Evolutionary conservation across 2,329 filamentous ascomycete species (phyloP).

Genomic region (Gnomoniopsis sp.): DNA sequence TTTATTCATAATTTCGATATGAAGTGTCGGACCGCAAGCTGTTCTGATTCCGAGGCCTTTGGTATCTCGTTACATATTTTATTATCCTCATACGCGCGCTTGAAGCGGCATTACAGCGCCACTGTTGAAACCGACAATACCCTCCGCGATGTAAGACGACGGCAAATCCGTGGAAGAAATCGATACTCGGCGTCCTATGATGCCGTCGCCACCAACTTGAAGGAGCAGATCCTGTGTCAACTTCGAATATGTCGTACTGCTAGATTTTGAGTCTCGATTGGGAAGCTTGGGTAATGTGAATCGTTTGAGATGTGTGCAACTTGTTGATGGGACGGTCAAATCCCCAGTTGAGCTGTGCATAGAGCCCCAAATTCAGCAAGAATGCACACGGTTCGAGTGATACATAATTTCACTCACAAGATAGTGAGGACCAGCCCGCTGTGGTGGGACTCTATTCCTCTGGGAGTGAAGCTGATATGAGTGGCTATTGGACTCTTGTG

Average conservation of each 20-base stretch:
- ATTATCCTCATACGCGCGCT: not conserved
- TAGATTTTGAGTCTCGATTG: not conserved
- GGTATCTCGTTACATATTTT: not conserved
- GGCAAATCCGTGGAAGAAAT: not conserved
- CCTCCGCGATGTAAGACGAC: constrained; percentile 6
- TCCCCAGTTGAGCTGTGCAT: constrained; percentile 11
- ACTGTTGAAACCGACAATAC: constrained; percentile 18
- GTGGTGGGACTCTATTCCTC: not conserved
- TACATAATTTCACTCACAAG: constrained; percentile 1
- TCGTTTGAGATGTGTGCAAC: constrained; percentile 1
- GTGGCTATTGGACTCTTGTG: constrained; percentile 12
- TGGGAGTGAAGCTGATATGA: constrained; percentile 9
- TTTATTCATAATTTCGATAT: not conserved
- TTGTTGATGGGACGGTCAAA: constrained; percentile 3
- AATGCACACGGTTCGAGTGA: not conserved
- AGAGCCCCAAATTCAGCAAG: no score
- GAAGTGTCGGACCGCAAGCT: not conserved
- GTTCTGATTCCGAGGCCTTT: not conserved
- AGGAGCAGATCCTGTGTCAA: constrained; percentile 9
- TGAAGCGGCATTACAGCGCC: not conserved
- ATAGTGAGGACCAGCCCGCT: constrained; percentile 9
- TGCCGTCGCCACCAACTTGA: constrained; percentile 9
- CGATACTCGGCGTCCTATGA: constrained; percentile 17
- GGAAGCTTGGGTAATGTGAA: not conserved
- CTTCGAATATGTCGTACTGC: not conserved